These are phyloP conservation scores for Sporothrix mexicana DNA, from an alignment of 2,329 filamentous ascomycete species.

Conservation along the genomic window DNA sequence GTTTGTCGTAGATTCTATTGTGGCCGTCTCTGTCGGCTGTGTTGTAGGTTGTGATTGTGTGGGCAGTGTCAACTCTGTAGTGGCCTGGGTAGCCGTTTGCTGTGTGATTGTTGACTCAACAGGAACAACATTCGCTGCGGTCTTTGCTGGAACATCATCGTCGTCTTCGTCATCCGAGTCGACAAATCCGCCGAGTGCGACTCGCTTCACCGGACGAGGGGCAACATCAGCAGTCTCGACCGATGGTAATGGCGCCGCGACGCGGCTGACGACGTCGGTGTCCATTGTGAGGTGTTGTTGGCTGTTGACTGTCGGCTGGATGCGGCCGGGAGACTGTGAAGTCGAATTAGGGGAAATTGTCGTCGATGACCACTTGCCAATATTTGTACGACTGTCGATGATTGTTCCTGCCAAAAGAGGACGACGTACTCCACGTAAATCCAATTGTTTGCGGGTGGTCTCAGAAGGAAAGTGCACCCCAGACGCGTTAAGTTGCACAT, in stretches of 20 bases:
- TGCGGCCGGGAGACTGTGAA: no score
- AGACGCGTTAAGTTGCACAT: conserved; percentile 30
- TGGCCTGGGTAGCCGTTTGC: neutral
- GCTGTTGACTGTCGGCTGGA: no score
- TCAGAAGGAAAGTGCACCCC: neutral
- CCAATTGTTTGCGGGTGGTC: neutral
- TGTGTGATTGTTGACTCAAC: neutral
- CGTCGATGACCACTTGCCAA: neutral
- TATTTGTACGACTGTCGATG: conserved; percentile 3
- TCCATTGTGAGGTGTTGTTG: neutral
- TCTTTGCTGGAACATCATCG: neutral
- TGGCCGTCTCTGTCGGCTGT: neutral
- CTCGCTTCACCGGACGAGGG: conserved; percentile 2
- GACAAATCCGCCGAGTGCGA: conserved; percentile 36
- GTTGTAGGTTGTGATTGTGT: neutral
- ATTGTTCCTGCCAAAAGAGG: neutral
- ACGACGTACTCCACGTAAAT: neutral
- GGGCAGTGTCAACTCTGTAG: neutral
- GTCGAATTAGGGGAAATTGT: neutral
- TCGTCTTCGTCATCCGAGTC: conserved; percentile 36
- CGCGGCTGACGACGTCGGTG: conserved; percentile 1
- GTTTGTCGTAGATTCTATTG: conserved; percentile 17
- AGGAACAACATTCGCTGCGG: neutral
- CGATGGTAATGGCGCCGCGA: neutral
- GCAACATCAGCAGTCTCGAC: neutral